Conservation (phyloP, 306 rosid species). For the Citrullus amarus region DNA sequence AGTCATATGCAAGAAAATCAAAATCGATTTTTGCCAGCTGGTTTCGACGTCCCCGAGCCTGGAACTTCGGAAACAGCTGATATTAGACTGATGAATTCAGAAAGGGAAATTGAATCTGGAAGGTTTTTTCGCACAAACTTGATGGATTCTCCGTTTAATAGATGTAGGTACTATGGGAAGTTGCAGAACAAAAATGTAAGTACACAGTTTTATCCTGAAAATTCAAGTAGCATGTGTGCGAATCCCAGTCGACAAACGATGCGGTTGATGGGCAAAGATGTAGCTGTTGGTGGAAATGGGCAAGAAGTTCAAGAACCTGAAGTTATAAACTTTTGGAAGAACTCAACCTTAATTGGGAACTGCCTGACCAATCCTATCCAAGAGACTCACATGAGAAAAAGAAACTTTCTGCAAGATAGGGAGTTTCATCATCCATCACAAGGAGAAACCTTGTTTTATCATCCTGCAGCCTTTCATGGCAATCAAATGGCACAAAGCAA, state of each 20-base stretch:
- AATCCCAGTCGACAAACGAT: constrained; percentile 65
- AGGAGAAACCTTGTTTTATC: constrained; percentile 16
- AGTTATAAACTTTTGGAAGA: constrained; percentile 51
- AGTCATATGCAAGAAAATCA: constrained; percentile 16
- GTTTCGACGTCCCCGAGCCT: constrained; percentile 37
- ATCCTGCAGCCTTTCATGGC: constrained; percentile 21
- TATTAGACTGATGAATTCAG: constrained; percentile 26
- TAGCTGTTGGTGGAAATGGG: constrained; percentile 73
- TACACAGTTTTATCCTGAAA: constrained; percentile 26
- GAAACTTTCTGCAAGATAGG: constrained; percentile 38
- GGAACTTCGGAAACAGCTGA: constrained; percentile 41
- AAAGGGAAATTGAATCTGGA: constrained; percentile 28
- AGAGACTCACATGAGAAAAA: constrained; percentile 24
- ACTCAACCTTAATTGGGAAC: constrained; percentile 33
- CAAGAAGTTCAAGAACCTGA: constrained; percentile 35
- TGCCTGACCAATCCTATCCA: constrained; percentile 24
- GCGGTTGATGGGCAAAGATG: constrained; percentile 99
- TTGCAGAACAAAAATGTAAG: constrained; percentile 27
- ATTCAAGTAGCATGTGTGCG: constrained; percentile 24
- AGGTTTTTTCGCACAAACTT: constrained; percentile 29
- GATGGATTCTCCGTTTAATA: constrained; percentile 22
- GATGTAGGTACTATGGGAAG: constrained; percentile 34
- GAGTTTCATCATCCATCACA: constrained; percentile 24
- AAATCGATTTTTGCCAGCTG: constrained; percentile 35
- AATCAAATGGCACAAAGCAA: constrained; percentile 24